Evolutionary conservation across 129 eudicot species (phyloP).

Genomic region (Scalesia atractyloides): DNA sequence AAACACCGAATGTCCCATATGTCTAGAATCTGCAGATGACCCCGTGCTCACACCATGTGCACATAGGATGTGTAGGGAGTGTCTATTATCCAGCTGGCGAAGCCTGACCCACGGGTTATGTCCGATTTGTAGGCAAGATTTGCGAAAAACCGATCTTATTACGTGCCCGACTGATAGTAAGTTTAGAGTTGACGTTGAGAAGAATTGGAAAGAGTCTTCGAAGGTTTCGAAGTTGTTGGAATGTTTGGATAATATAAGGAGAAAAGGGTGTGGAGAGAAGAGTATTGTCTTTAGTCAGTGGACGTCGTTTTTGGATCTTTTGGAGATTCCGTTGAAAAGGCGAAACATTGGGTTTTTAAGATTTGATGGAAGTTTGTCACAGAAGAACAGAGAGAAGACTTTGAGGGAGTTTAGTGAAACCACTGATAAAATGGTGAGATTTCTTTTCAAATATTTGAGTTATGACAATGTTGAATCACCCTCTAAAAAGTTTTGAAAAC

Average conservation of each 20-base stretch:
- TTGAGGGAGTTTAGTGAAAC: conserved; percentile 78
- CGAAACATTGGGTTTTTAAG: conserved; percentile 62
- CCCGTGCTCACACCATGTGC: conserved; percentile 90
- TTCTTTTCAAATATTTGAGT: background rate
- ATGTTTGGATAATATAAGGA: conserved; percentile 50
- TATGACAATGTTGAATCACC: background rate
- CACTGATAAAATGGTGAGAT: conserved; percentile 54
- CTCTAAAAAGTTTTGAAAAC: background rate
- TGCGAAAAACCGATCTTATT: conserved; percentile 62
- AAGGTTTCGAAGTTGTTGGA: conserved; percentile 65
- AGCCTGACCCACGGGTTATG: conserved; percentile 59
- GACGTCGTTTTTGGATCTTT: conserved; percentile 83
- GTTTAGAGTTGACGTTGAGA: conserved; percentile 67
- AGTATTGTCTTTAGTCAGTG: conserved; percentile 90
- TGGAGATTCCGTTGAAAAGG: conserved; percentile 71
- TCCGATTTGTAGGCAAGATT: conserved; percentile 71
- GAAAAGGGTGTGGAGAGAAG: conserved; percentile 62
- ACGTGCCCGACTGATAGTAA: conserved; percentile 68
- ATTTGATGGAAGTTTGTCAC: conserved; percentile 76
- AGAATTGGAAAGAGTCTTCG: conserved; percentile 83
- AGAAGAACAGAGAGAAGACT: conserved; percentile 67
- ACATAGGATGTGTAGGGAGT: conserved; percentile 86
- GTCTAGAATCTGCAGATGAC: conserved; percentile 89
- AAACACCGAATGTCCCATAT: conserved; percentile 75
- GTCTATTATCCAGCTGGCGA: conserved; percentile 76